Conservation (phyloP, 768 basidiomycete genomes). For the Lactifluus pinguis region DNA sequence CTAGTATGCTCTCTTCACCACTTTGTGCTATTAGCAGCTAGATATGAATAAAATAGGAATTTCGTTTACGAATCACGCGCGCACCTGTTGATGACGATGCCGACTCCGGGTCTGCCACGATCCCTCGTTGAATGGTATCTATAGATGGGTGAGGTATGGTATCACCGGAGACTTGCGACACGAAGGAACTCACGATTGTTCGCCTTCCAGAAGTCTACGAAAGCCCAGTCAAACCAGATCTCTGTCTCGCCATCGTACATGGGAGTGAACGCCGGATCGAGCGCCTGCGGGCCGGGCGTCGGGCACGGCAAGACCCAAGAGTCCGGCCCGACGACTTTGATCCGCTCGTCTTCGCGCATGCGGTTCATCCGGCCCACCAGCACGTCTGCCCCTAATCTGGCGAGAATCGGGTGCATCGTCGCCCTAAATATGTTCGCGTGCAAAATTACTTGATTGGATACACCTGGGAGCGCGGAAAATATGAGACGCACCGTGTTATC, state of each 20-base stretch:
- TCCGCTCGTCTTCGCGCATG: conserved; percentile 85
- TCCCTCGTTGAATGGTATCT: conserved; percentile 73
- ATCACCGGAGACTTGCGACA: not conserved
- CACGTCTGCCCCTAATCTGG: conserved; percentile 82
- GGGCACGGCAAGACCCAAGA: conserved; percentile 58
- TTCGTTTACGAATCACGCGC: conserved; percentile 16
- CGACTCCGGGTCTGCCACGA: conserved; percentile 60
- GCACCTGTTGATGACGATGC: conserved; percentile 51
- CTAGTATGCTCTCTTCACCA: conserved; percentile 64
- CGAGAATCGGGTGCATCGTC: conserved; percentile 84
- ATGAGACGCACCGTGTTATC: conserved; percentile 65
- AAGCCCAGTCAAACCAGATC: conserved; percentile 97
- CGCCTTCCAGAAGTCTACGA: conserved; percentile 98
- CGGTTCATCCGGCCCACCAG: conserved; percentile 81
- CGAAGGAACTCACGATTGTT: conserved; percentile 62
- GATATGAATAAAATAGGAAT: not conserved
- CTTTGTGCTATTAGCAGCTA: conserved; percentile 40
- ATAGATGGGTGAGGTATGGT: not conserved
- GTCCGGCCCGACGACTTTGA: conserved; percentile 85
- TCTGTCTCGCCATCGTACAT: conserved; percentile 58
- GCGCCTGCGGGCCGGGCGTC: conserved; percentile 23
- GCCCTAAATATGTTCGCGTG: conserved; percentile 35
- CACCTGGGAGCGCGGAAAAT: not conserved
- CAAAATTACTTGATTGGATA: not conserved
- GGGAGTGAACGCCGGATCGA: conserved; percentile 29